A percentile compares a stretch with the other conserved stretches of the same genome.
Evolutionary conservation across 306 rosid species (phyloP).

Genomic region (Cicer pinnatifidum): DNA sequence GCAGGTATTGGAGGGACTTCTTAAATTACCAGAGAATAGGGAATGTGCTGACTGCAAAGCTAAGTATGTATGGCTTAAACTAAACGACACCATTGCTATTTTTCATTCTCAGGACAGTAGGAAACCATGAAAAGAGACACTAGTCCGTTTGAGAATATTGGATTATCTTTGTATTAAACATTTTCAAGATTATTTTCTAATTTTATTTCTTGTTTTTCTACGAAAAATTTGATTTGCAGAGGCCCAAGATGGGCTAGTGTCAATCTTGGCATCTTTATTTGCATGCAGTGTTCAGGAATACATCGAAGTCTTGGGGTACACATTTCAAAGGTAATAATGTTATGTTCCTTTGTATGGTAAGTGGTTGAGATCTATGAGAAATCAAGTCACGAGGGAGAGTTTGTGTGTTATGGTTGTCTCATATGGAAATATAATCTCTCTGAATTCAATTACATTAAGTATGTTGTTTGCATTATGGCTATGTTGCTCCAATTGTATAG

Average conservation of each 20-base stretch:
- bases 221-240: conserved; percentile 60
- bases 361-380: conserved; percentile 33
- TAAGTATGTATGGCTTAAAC: conserved; percentile 66
- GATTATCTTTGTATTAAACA: conserved; percentile 24
- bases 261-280: conserved; percentile 92
- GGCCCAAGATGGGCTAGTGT: conserved; percentile 99
- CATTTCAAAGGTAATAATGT: conserved; percentile 77
- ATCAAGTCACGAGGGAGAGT: not conserved
- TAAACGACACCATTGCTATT: conserved; percentile 29
- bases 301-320: conserved; percentile 98
- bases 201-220: conserved; percentile 11
- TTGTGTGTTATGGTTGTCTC: conserved; percentile 22
- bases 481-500: conserved; percentile 9
- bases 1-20: conserved; percentile 98
- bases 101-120: not conserved
- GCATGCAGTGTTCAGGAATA: conserved; percentile 98
- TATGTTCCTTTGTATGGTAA: conserved; percentile 16
- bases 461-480: not conserved
- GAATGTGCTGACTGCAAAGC: conserved; percentile 99
- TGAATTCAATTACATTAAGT: conserved; percentile 4
- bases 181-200: conserved; percentile 7
- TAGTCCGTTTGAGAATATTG: not conserved
- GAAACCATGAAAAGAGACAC: conserved; percentile 32
- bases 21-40: conserved; percentile 90
- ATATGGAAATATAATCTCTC: conserved; percentile 17